Conservation (phyloP, 768 basidiomycete species). For the Neoboletus brunneissimus region DNA sequence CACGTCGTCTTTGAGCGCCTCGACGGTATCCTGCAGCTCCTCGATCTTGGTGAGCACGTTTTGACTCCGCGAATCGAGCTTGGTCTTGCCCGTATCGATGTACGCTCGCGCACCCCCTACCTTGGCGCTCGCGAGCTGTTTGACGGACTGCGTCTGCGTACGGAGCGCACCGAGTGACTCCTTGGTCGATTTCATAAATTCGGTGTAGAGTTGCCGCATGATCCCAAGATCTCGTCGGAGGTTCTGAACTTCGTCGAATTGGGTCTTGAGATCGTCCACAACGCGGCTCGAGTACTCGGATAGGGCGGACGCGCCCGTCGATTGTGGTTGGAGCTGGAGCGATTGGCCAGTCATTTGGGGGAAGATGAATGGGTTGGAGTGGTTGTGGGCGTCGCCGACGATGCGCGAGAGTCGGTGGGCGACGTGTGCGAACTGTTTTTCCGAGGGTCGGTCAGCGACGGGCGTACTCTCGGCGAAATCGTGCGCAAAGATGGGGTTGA, state of each 20-base stretch:
- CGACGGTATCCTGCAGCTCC: slow-evolving; percentile 88
- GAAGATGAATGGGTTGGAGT: slow-evolving; percentile 39
- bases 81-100: slow-evolving; percentile 88
- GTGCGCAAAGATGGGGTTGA: slow-evolving; percentile 47
- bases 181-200: slow-evolving; percentile 91
- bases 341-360: slow-evolving; percentile 68
- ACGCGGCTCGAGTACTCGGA: slow-evolving; percentile 74
- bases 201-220: slow-evolving; percentile 92
- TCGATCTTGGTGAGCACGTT: slow-evolving; percentile 90
- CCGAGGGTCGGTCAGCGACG: slow-evolving; percentile 64
- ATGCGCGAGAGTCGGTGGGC: slow-evolving; percentile 75
- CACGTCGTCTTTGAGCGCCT: slow-evolving; percentile 87
- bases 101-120: slow-evolving; percentile 86
- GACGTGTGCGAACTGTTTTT: slow-evolving; percentile 68
- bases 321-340: slow-evolving; percentile 56
- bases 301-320: slow-evolving; percentile 70
- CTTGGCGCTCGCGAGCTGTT: slow-evolving; percentile 76
- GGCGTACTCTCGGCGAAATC: slow-evolving; percentile 66
- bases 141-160: slow-evolving; percentile 81
- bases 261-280: slow-evolving; percentile 80
- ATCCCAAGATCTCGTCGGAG: slow-evolving; percentile 89
- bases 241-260: slow-evolving; percentile 94
- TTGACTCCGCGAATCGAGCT: slow-evolving; percentile 86
- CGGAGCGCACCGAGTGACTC: slow-evolving; percentile 76
- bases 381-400: slow-evolving; percentile 44